These are phyloP conservation scores for Saccharomycopsis sp. DNA, from an alignment of 805 yeast genomes.

Conservation along the genomic window DNA sequence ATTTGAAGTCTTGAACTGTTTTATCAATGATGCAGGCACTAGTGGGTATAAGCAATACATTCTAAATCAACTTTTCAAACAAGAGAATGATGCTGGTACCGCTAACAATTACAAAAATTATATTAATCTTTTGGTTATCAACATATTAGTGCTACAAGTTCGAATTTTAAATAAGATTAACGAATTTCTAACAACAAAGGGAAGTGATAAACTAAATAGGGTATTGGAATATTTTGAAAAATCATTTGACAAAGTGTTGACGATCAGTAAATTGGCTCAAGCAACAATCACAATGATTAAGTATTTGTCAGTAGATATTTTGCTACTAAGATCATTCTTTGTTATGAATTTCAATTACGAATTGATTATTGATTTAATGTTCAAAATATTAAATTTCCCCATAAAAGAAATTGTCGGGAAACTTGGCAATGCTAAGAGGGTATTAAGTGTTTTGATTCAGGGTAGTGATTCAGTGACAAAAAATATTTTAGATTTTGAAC, in stretches of 20 bases:
- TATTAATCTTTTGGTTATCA: conserved; percentile 4
- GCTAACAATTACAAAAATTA: conserved; percentile 2
- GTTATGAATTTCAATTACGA: conserved; percentile 13
- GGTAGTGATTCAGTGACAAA: neutral
- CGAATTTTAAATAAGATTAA: neutral
- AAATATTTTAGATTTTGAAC: neutral
- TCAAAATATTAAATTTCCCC: neutral
- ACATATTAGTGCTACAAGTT: neutral
- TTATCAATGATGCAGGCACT: conserved; percentile 1
- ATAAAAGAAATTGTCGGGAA: neutral
- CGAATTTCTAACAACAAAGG: neutral
- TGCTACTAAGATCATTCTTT: conserved; percentile 13
- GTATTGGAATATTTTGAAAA: conserved; percentile 1
- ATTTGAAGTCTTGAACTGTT: conserved; percentile 14
- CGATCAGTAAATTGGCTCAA: conserved; percentile 1
- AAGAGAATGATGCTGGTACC: neutral
- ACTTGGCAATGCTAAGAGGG: neutral
- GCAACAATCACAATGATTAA: conserved; percentile 5
- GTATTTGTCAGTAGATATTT: conserved; percentile 10
- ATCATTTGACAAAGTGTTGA: neutral
- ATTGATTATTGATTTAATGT: conserved; percentile 2
- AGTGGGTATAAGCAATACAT: neutral
- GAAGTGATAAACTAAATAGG: neutral
- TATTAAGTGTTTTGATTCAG: neutral
- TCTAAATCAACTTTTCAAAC: neutral